Percentiles rank a stretch among this genome's conserved stretches.
Evolutionary conservation across 2,329 filamentous ascomycete genomes (phyloP).

Genomic region (Penicillium sp.): DNA sequence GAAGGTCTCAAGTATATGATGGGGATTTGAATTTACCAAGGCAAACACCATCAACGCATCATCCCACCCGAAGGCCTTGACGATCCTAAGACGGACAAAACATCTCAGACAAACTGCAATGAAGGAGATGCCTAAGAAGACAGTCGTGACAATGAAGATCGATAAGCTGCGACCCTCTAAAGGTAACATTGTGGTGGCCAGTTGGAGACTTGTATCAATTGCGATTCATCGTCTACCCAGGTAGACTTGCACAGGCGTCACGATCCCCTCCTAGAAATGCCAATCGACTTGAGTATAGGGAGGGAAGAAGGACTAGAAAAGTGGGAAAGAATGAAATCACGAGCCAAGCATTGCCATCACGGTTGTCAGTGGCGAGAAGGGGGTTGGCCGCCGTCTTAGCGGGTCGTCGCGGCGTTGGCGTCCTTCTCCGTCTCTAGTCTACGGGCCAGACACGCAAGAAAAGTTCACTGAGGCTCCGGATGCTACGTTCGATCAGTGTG

Average conservation of each 20-base stretch:
- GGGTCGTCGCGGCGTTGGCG: constrained; percentile 9
- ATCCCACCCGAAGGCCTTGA: constrained; percentile 45
- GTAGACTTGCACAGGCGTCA: not conserved
- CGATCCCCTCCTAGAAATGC: not conserved
- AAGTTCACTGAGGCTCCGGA: constrained; percentile 8
- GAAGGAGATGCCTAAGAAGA: constrained; percentile 38
- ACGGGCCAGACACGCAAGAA: not conserved
- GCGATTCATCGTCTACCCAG: constrained; percentile 15
- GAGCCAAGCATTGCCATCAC: constrained; percentile 18
- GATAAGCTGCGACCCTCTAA: constrained; percentile 37
- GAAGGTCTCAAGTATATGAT: not conserved
- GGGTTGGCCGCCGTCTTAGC: constrained; percentile 7
- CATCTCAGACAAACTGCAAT: constrained; percentile 40
- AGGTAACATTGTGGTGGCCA: constrained; percentile 31
- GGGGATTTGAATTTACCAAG: constrained; percentile 32
- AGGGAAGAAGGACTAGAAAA: constrained; percentile 5
- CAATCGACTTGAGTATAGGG: not conserved
- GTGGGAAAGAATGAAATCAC: not conserved
- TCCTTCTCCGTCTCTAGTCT: constrained; percentile 10
- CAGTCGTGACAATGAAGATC: constrained; percentile 38
- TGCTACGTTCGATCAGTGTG: constrained; percentile 1
- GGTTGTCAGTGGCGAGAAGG: constrained; percentile 20
- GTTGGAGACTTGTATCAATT: constrained; percentile 7
- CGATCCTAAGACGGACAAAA: constrained; percentile 39
- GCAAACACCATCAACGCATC: constrained; percentile 42